Percentiles rank a stretch among this genome's conserved stretches.
These are phyloP conservation scores for Adansonia digitata DNA, from an alignment of 345 rosid genomes.

Conservation along the genomic window DNA sequence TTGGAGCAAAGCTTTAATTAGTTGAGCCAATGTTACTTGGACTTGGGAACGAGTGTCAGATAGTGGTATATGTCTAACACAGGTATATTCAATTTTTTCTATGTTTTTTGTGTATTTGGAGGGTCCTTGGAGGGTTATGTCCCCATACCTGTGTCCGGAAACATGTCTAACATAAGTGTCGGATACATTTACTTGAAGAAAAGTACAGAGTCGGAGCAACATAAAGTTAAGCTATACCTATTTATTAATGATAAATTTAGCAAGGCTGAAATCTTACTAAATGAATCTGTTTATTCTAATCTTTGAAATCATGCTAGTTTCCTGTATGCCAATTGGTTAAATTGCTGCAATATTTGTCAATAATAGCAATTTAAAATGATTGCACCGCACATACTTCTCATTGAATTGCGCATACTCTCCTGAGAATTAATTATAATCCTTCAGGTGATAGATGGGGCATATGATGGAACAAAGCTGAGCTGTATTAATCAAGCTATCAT, in stretches of 20 bases:
- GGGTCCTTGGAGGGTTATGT: too few species aligned
- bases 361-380: neutral
- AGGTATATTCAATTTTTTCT: too few species aligned
- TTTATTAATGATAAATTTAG: neutral
- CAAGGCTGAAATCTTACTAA: neutral
- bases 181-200: too few species aligned
- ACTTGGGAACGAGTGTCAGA: too few species aligned
- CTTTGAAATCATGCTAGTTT: neutral
- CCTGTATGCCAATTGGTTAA: neutral
- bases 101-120: too few species aligned
- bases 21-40: too few species aligned
- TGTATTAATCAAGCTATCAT: slow-evolving; percentile 69
- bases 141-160: too few species aligned
- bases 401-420: neutral
- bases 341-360: neutral
- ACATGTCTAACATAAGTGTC: too few species aligned
- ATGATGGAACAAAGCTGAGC: slow-evolving; percentile 61
- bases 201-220: too few species aligned
- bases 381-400: neutral
- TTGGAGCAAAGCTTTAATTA: neutral
- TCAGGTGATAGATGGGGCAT: slow-evolving; percentile 75
- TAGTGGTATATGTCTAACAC: too few species aligned
- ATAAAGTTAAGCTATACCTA: neutral
- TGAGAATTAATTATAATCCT: slow-evolving; percentile 6
- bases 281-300: neutral